Percentiles rank a stretch among this genome's conserved stretches.
phyloP scores from a whole-genome alignment of 768 basidiomycete species.

The Tephrocybe sp. region DNA sequence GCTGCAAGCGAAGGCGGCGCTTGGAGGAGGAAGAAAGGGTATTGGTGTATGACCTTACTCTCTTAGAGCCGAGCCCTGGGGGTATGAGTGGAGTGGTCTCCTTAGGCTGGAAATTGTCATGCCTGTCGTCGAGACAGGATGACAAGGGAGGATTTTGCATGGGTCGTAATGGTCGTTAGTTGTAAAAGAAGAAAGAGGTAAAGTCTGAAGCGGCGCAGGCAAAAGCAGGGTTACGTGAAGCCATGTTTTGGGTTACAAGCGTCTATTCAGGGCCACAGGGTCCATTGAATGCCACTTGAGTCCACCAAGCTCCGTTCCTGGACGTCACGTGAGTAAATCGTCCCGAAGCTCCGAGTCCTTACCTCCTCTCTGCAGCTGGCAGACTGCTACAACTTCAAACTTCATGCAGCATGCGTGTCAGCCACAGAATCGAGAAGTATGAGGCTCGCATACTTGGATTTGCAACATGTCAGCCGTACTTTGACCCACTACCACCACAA shows the following conservation, averaged over 20 bases:
- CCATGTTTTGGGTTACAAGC: neutral
- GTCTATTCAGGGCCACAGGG: neutral
- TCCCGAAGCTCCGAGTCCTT: too few species aligned
- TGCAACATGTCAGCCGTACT: neutral
- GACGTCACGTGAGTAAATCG: neutral
- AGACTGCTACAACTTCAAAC: too few species aligned
- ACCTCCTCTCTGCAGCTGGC: too few species aligned
- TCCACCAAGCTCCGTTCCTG: neutral
- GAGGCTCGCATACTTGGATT: neutral
- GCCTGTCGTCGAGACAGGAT: neutral
- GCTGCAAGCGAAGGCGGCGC: slow-evolving; percentile 10
- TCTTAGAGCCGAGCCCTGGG: slow-evolving; percentile 1
- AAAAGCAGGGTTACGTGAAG: neutral
- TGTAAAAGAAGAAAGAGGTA: neutral
- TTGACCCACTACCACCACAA: neutral
- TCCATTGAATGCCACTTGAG: too few species aligned
- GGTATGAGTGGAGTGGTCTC: slow-evolving; percentile 17
- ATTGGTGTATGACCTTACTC: slow-evolving; percentile 9
- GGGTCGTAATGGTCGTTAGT: neutral
- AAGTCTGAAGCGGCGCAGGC: neutral
- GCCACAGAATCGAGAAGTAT: neutral
- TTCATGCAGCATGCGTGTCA: neutral
- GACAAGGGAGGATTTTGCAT: neutral
- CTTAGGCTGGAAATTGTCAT: slow-evolving; percentile 1
- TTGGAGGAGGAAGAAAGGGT: slow-evolving; percentile 5